These are phyloP conservation scores for Oryza punctata DNA, from an alignment of 176 grass and related monocot genomes.

Conservation along the genomic window DNA sequence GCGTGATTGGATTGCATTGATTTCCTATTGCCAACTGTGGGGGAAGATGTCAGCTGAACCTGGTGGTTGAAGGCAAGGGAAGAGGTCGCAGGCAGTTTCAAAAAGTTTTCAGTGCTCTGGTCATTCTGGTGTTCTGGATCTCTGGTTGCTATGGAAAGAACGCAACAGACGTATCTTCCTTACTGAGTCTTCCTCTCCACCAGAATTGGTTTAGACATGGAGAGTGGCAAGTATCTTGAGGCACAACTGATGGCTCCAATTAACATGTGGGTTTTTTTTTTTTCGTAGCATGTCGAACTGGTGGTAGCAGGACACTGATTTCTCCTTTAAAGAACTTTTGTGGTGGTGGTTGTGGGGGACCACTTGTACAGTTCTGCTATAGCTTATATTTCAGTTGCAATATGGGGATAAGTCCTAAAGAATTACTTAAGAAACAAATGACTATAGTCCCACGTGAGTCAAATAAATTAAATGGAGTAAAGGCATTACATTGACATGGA, in stretches of 20 bases:
- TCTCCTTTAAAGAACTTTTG: not conserved
- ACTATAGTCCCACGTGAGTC: not conserved
- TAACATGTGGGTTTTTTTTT: not conserved
- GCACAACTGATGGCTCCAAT: not conserved
- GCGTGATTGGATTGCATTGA: not conserved
- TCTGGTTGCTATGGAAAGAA: not conserved
- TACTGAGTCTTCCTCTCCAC: not conserved
- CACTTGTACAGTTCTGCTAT: not conserved
- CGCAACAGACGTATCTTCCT: not conserved
- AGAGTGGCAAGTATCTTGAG: not conserved
- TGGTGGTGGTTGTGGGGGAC: too few species aligned
- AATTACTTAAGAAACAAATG: not conserved
- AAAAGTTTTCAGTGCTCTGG: not conserved
- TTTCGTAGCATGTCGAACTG: not conserved
- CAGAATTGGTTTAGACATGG: not conserved
- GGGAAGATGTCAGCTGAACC: not conserved
- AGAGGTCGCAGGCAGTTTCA: not conserved
- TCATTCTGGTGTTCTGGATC: not conserved
- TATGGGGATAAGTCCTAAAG: not conserved
- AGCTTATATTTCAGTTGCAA: not conserved
- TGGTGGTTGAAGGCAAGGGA: not conserved
- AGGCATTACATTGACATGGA: not conserved
- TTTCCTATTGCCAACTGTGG: not conserved
- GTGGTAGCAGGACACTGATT: not conserved
- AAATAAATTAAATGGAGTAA: constrained; percentile 9